phyloP scores from a whole-genome alignment of 495 filamentous ascomycete species.

The Chlorociboria aeruginascens region DNA sequence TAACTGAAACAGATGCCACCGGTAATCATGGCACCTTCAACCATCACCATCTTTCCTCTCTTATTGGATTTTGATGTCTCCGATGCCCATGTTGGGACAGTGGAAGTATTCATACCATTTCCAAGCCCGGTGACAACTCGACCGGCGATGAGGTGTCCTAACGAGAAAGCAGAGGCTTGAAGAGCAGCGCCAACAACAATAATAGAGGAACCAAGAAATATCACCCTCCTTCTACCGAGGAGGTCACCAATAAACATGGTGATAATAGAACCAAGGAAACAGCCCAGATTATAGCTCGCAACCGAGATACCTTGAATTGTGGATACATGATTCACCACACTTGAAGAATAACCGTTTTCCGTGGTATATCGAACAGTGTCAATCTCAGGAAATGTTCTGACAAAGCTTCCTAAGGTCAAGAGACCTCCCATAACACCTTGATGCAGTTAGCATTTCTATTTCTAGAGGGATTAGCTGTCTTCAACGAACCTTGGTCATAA shows the following conservation, averaged over 20 bases:
- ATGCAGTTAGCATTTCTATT: background rate
- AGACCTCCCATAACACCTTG: slow-evolving; percentile 31
- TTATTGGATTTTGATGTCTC: slow-evolving; percentile 56
- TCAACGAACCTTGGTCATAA: slow-evolving; percentile 30
- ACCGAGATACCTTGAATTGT: slow-evolving; percentile 37
- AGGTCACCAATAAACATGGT: slow-evolving; percentile 61
- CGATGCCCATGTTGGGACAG: slow-evolving; percentile 68
- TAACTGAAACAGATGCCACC: slow-evolving; percentile 61
- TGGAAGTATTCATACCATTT: slow-evolving; percentile 55
- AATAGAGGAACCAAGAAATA: slow-evolving; percentile 57
- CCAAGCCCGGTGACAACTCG: slow-evolving; percentile 58
- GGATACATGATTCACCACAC: slow-evolving; percentile 5
- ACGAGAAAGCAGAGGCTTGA: slow-evolving; percentile 45
- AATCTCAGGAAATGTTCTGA: slow-evolving; percentile 27
- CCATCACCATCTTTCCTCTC: slow-evolving; percentile 69
- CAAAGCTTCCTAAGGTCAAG: slow-evolving; percentile 27
- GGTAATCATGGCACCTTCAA: slow-evolving; percentile 62
- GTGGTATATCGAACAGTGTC: slow-evolving; percentile 13
- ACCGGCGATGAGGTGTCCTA: slow-evolving; percentile 54
- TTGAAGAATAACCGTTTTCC: background rate
- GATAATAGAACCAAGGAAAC: slow-evolving; percentile 57
- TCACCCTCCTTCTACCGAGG: slow-evolving; percentile 57
- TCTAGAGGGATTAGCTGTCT: background rate
- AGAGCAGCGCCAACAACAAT: slow-evolving; percentile 58
- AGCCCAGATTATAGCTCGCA: slow-evolving; percentile 57